phyloP scores from a whole-genome alignment of 2,329 filamentous ascomycete genomes.

The Blastomyces gilchristii region DNA sequence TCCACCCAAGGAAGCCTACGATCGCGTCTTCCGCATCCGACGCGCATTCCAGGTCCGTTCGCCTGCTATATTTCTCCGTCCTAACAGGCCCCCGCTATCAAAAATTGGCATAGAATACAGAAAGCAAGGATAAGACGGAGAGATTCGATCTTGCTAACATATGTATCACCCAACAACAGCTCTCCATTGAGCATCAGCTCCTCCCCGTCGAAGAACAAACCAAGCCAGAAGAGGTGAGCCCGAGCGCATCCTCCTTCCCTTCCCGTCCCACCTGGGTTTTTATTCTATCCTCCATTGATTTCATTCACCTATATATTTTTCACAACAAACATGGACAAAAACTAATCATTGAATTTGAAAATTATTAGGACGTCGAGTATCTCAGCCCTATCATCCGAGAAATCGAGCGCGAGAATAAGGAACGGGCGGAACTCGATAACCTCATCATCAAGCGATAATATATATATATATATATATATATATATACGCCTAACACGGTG shows the following conservation, averaged over 20 bases:
- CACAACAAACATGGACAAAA: background rate
- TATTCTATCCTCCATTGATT: background rate
- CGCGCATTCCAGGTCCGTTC: slow-evolving; percentile 72
- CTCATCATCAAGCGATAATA: slow-evolving; percentile 44
- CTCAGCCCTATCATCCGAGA: slow-evolving; percentile 57
- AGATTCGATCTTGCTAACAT: slow-evolving; percentile 5
- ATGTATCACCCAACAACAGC: slow-evolving; percentile 34
- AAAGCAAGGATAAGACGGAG: background rate
- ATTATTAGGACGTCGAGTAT: slow-evolving; percentile 53
- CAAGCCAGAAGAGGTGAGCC: slow-evolving; percentile 54
- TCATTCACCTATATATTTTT: too few species aligned
- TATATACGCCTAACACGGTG: too few species aligned
- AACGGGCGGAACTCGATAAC: slow-evolving; percentile 58
- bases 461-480: too few species aligned
- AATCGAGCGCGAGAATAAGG: slow-evolving; percentile 56
- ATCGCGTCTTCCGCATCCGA: slow-evolving; percentile 94
- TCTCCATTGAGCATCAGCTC: slow-evolving; percentile 55
- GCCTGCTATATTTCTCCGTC: background rate
- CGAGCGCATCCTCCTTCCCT: slow-evolving; percentile 6
- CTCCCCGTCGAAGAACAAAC: slow-evolving; percentile 57
- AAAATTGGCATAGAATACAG: background rate
- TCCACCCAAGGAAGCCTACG: slow-evolving; percentile 79
- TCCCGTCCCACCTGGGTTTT: background rate
- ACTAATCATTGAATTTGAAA: slow-evolving; percentile 9
- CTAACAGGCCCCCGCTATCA: background rate